phyloP scores from a whole-genome alignment of 495 filamentous ascomycete genomes.

The Lophiotrema nucula region DNA sequence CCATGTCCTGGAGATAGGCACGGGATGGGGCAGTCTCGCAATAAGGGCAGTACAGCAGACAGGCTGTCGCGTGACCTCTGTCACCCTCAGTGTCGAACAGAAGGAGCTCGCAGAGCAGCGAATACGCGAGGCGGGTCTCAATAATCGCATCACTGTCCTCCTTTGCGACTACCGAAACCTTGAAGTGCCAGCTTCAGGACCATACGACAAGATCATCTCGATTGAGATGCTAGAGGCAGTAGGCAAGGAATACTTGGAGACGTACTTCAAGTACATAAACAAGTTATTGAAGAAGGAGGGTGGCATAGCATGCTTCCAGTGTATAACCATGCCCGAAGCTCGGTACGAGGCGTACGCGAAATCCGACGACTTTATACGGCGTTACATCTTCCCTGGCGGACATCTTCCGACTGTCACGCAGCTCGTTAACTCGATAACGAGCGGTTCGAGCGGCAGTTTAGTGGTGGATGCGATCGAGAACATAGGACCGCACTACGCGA shows the following conservation, averaged over 20 bases:
- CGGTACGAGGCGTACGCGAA: slow-evolving; percentile 46
- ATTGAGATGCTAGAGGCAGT: slow-evolving; percentile 79
- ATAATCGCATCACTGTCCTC: slow-evolving; percentile 54
- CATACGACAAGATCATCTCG: slow-evolving; percentile 67
- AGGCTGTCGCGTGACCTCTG: slow-evolving; percentile 60
- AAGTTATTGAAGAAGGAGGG: slow-evolving; percentile 59
- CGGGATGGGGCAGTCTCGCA: slow-evolving; percentile 67
- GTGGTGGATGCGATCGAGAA: slow-evolving; percentile 64
- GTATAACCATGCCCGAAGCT: slow-evolving; percentile 71
- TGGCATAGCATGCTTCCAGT: slow-evolving; percentile 69
- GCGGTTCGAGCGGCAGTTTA: slow-evolving; percentile 56
- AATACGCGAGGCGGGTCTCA: slow-evolving; percentile 53
- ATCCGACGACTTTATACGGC: slow-evolving; percentile 62
- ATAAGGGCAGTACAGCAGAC: slow-evolving; percentile 60
- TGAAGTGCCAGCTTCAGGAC: slow-evolving; percentile 47
- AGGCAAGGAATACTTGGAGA: slow-evolving; percentile 60
- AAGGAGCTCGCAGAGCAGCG: slow-evolving; percentile 59
- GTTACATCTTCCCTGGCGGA: slow-evolving; percentile 73
- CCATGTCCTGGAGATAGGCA: slow-evolving; percentile 68
- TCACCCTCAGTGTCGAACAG: slow-evolving; percentile 63
- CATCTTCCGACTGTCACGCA: slow-evolving; percentile 66
- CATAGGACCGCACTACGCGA: slow-evolving; percentile 69
- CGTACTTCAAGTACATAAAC: slow-evolving; percentile 53
- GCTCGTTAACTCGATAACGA: slow-evolving; percentile 58
- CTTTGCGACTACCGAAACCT: slow-evolving; percentile 62